Conservation (phyloP, 768 basidiomycete genomes). For the Lactifluus rugatus region DNA sequence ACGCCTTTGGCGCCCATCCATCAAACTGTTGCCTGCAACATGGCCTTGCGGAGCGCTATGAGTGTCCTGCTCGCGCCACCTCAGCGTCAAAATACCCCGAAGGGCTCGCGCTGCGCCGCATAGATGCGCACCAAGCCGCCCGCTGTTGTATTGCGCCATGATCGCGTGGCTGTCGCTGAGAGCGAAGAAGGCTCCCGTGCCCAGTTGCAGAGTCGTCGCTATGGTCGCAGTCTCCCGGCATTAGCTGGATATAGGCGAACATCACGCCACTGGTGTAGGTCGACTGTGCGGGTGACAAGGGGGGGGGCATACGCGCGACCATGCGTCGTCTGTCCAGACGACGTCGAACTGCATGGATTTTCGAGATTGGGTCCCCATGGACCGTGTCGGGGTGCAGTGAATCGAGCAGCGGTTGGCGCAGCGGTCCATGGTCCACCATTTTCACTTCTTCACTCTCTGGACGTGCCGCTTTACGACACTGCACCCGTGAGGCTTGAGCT, state of each 20-base stretch:
- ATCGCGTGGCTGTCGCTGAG: slow-evolving; percentile 23
- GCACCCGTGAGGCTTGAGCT: neutral
- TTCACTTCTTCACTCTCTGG: slow-evolving; percentile 1
- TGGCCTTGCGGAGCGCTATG: neutral
- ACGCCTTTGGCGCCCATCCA: slow-evolving; percentile 2
- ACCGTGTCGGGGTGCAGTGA: neutral
- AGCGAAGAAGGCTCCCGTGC: slow-evolving; percentile 24
- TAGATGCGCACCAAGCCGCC: slow-evolving; percentile 19
- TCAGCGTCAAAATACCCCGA: neutral
- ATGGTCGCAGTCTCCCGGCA: slow-evolving; percentile 9
- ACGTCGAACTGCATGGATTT: slow-evolving; percentile 17
- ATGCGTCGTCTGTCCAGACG: slow-evolving; percentile 35
- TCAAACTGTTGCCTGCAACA: neutral
- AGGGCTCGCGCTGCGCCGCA: neutral
- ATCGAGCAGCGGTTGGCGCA: slow-evolving; percentile 11
- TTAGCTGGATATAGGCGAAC: slow-evolving; percentile 21
- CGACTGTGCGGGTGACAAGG: slow-evolving; percentile 27
- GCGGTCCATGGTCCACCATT: slow-evolving; percentile 8
- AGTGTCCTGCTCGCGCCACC: neutral
- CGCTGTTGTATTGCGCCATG: slow-evolving; percentile 28
- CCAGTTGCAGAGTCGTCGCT: slow-evolving; percentile 5
- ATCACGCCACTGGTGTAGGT: slow-evolving; percentile 28
- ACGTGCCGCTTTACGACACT: slow-evolving; percentile 6
- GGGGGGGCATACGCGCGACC: slow-evolving; percentile 31
- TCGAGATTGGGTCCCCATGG: slow-evolving; percentile 4